Evolutionary conservation across 345 rosid species (phyloP).

Genomic region (Balakata baccata): DNA sequence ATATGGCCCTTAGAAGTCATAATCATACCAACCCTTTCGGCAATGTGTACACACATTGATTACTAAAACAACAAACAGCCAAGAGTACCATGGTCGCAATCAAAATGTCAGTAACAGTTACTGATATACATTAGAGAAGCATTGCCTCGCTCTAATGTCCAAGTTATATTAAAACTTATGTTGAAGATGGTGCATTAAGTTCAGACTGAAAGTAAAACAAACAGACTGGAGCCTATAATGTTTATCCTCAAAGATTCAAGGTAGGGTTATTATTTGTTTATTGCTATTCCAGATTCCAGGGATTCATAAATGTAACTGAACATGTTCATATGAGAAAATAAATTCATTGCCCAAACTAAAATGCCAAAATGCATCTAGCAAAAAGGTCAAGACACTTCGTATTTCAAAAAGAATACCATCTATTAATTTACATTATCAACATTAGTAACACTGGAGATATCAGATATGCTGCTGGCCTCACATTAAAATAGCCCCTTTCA

Average conservation of each 20-base stretch:
- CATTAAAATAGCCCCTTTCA: neutral
- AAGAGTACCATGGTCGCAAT: no score
- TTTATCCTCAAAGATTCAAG: neutral
- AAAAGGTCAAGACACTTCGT: neutral
- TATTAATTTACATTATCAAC: neutral
- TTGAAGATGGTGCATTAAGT: no score
- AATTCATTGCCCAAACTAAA: neutral
- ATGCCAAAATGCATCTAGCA: slow-evolving; percentile 2
- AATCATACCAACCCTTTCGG: no score
- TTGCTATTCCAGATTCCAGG: neutral
- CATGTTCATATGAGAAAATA: neutral
- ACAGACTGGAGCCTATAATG: neutral
- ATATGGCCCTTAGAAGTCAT: no score
- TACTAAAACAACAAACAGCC: no score
- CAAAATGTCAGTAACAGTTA: no score
- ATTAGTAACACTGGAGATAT: neutral
- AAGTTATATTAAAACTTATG: no score
- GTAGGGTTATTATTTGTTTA: neutral
- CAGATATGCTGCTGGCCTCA: neutral
- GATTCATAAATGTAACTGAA: neutral
- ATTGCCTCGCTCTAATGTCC: neutral
- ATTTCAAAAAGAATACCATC: no score
- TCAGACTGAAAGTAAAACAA: neutral
- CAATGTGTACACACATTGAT: no score
- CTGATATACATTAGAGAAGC: neutral